Evolutionary conservation across 2,329 filamentous ascomycete species (phyloP).

Genomic region (Tympanopsis confertula): DNA sequence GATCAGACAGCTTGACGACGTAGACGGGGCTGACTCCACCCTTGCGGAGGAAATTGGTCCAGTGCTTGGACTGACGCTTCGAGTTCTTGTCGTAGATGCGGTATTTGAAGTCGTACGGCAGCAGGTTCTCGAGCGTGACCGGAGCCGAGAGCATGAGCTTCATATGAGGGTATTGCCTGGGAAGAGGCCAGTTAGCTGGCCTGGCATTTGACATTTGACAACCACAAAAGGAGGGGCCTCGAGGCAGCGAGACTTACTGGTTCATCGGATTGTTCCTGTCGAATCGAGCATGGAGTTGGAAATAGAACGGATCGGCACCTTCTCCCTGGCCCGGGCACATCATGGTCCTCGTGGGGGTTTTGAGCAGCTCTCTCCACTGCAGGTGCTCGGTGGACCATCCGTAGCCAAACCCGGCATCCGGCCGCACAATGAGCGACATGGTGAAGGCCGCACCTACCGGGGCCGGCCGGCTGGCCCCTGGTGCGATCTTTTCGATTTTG

Average conservation of each 20-base stretch:
- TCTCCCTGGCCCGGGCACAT: constrained; percentile 67
- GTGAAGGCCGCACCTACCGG: constrained; percentile 86
- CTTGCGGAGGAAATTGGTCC: constrained; percentile 95
- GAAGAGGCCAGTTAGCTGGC: constrained; percentile 17
- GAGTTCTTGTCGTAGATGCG: constrained; percentile 98
- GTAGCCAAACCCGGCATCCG: constrained; percentile 93
- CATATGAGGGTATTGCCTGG: constrained; percentile 84
- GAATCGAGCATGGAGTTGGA: constrained; percentile 81
- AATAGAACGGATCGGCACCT: constrained; percentile 83
- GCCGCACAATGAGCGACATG: constrained; percentile 77
- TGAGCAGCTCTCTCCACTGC: constrained; percentile 86
- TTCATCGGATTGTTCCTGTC: constrained; percentile 75
- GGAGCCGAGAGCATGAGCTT: constrained; percentile 81
- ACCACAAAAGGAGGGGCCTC: not conserved
- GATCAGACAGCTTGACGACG: constrained; percentile 87
- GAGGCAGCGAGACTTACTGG: constrained; percentile 32
- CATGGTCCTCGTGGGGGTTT: constrained; percentile 72
- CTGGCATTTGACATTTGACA: no score
- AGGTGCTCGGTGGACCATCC: constrained; percentile 83
- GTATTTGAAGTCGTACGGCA: constrained; percentile 98
- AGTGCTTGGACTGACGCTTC: constrained; percentile 69
- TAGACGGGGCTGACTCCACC: constrained; percentile 95
- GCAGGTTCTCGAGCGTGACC: constrained; percentile 82
- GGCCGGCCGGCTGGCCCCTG: constrained; percentile 77
- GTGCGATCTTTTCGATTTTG: constrained; percentile 95